phyloP scores from a whole-genome alignment of 2,329 filamentous ascomycete genomes.

The Mariannaea sp. region DNA sequence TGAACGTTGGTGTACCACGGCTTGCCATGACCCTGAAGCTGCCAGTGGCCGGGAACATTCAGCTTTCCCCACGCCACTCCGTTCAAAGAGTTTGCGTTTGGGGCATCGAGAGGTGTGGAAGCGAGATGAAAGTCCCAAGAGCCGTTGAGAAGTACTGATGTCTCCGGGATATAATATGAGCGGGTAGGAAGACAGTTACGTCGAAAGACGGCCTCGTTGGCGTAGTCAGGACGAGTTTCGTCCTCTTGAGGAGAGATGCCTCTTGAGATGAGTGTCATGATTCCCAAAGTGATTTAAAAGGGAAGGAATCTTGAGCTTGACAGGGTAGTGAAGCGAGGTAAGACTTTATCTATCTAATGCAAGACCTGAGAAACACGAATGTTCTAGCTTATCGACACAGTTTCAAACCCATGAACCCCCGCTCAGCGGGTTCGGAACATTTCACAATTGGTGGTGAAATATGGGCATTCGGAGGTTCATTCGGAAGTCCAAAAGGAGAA shows the following conservation, averaged over 20 bases:
- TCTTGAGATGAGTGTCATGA: conserved; percentile 29
- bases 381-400: neutral
- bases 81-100: conserved; percentile 51
- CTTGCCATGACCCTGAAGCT: conserved; percentile 68
- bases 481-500: neutral
- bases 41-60: conserved; percentile 70
- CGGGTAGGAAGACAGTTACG: conserved; percentile 58
- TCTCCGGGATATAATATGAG: conserved; percentile 58
- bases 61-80: conserved; percentile 56
- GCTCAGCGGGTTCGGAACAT: conserved; percentile 2
- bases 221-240: conserved; percentile 50
- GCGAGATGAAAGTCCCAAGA: conserved; percentile 61
- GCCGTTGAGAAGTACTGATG: conserved; percentile 57
- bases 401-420: conserved; percentile 11
- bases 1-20: conserved; percentile 73
- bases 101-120: conserved; percentile 51
- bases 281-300: conserved; percentile 4
- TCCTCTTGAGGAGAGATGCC: conserved; percentile 44
- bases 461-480: neutral
- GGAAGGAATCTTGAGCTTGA: neutral
- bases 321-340: neutral
- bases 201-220: conserved; percentile 56
- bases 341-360: neutral
- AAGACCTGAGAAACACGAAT: neutral
- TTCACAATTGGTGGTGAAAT: conserved; percentile 12